Evolutionary conservation across 1,139 yeast species (phyloP), one percentile per base, ranked within the genome.

Genomic region (Zhuliangozyma parablackwelliae): DNA sequence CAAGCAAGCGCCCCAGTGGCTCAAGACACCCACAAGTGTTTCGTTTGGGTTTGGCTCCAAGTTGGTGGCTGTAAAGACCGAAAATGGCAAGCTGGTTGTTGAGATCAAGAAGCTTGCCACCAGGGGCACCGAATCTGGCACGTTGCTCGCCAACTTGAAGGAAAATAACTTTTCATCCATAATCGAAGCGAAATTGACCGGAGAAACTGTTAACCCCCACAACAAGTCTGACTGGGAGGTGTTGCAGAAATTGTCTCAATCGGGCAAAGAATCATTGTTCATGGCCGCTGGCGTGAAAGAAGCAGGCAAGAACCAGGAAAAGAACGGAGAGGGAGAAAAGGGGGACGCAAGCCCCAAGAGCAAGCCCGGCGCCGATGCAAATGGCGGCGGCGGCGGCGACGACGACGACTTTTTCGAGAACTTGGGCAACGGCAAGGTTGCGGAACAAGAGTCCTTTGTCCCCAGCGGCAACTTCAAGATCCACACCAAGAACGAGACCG

Each of bases 31-130:
- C n/a, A 69, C 76, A 3, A 71, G 82, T 33, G 96, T 83, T 8
- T 69, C 80, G 5, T 94, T 94, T 68, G 98, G 96, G 0, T 92
- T 89, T 63, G 98, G 98, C 39, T 95, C 96, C 31, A 88, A 86
- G 61, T 61, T 92, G 33, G 95, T 85, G 7, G 59, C 72, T 8
- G 78, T 87, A 25, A 57, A 61, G 31, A 65, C 69, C 27, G 61
- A 55, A 33, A 63, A 63, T 24, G 72, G 71, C 30, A 59, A 69
- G 26, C 66, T 76, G 10, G 54, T 65, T 10, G 69, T 88, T 12
- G 56, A 61, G 11, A 70, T 88, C 39, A 57, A 70, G 27, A 78
- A 75, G 47, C 71, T 79, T 40, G 61, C 63, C 12, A 62, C 67
- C 13, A 63, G 62, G 37, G 56, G 55, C n/a, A 58, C 42, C 39